Evolutionary conservation across 176 grass and related monocot genomes (phyloP).

Genomic region (Musa schizocarpa): DNA sequence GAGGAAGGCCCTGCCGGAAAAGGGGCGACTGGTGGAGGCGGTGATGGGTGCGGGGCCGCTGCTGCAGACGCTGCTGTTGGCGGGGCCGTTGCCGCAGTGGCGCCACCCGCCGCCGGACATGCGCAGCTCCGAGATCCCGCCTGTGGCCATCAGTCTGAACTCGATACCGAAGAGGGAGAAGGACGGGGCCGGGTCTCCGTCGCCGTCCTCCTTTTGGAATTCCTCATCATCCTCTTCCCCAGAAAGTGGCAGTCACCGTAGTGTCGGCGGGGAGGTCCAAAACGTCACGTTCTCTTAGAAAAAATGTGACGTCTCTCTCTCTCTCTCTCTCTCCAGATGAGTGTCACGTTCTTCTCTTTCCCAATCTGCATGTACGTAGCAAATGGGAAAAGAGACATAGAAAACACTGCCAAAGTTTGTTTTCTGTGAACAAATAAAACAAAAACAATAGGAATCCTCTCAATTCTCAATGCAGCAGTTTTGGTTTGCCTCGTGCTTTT

Average conservation of each 20-base stretch:
- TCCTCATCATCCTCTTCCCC: not conserved
- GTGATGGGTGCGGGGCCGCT: slow-evolving; percentile 69
- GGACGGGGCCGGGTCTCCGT: not conserved
- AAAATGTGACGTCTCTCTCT: not conserved
- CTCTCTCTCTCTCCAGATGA: not conserved
- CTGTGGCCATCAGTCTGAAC: slow-evolving; percentile 5
- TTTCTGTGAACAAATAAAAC: no score
- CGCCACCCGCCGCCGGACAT: slow-evolving; percentile 60
- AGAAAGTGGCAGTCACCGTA: not conserved
- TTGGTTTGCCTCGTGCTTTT: no score
- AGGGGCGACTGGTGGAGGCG: slow-evolving; percentile 75
- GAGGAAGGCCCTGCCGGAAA: slow-evolving; percentile 58
- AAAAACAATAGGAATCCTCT: no score
- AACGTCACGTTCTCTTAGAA: not conserved
- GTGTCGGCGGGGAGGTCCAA: not conserved
- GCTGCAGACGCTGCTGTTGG: slow-evolving; percentile 75
- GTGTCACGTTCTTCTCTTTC: not conserved
- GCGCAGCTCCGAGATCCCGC: slow-evolving; percentile 51
- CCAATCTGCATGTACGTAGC: no score
- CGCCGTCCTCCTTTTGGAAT: not conserved
- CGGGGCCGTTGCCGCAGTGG: slow-evolving; percentile 83
- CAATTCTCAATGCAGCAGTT: no score
- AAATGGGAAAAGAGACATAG: no score
- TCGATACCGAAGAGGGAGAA: not conserved
- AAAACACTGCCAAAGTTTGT: no score